A percentile compares a stretch with the other conserved stretches of the same genome.
Evolutionary conservation across 2,329 filamentous ascomycete genomes (phyloP).

Genomic region (Diaporthe vexans): DNA sequence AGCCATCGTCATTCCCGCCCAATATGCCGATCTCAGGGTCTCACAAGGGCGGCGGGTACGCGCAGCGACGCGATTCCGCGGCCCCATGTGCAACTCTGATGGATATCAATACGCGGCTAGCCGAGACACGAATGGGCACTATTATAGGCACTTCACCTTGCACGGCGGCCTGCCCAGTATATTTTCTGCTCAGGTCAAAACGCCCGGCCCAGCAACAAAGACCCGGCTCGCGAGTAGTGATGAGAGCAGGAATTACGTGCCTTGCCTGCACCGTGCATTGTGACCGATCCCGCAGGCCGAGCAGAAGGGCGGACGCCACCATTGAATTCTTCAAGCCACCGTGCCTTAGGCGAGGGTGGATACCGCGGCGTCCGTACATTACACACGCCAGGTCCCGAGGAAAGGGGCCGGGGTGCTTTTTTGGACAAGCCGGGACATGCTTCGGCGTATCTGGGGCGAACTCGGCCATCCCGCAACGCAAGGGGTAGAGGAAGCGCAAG

Average conservation of each 20-base stretch:
- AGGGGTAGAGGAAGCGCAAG: not conserved
- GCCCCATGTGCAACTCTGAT: not conserved
- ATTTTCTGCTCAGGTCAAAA: not conserved
- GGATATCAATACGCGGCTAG: conserved; percentile 19
- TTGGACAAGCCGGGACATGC: not conserved
- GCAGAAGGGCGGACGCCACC: conserved; percentile 9
- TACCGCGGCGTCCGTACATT: not conserved
- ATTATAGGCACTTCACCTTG: conserved; percentile 6
- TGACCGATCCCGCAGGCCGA: conserved; percentile 20
- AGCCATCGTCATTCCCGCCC: conserved; percentile 8
- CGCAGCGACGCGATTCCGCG: conserved; percentile 5
- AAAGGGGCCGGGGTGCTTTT: not conserved
- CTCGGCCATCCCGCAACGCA: not conserved
- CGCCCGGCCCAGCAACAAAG: not conserved
- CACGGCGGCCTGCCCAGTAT: not conserved
- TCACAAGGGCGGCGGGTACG: not conserved
- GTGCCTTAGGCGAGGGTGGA: not conserved
- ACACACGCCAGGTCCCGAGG: not conserved
- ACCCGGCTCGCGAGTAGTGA: not conserved
- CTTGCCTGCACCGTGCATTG: not conserved
- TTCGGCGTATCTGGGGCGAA: not conserved
- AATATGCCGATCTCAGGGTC: conserved; percentile 9
- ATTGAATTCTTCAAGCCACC: conserved; percentile 3
- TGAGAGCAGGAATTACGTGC: no score
- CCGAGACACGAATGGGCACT: conserved; percentile 13